These are phyloP conservation scores for Microbotryum scabiosae DNA, from an alignment of 1,284 basidiomycete species.

Conservation along the genomic window DNA sequence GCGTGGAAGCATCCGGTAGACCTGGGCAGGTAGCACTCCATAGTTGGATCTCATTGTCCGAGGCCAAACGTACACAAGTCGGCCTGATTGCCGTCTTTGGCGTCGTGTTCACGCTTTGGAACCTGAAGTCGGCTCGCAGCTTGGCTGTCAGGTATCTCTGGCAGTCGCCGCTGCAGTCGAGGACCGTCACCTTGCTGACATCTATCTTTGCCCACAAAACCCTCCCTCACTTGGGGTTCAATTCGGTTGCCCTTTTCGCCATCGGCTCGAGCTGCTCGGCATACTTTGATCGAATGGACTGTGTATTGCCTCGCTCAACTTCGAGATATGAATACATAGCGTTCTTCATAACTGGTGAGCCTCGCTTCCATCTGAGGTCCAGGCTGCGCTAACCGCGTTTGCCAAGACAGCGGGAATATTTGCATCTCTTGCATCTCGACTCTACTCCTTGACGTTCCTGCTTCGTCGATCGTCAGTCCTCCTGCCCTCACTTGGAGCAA, in stretches of 20 bases:
- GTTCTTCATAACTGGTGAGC: slow-evolving; percentile 22
- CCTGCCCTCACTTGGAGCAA: slow-evolving; percentile 25
- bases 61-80: slow-evolving; percentile 19
- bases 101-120: slow-evolving; percentile 16
- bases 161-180: slow-evolving; percentile 15
- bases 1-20: too few species aligned
- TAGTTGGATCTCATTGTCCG: not conserved
- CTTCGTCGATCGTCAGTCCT: slow-evolving; percentile 4
- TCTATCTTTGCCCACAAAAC: slow-evolving; percentile 27
- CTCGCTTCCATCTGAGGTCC: not conserved
- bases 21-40: too few species aligned
- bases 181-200: slow-evolving; percentile 19
- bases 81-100: slow-evolving; percentile 15
- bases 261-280: slow-evolving; percentile 9
- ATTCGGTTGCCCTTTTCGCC: slow-evolving; percentile 27
- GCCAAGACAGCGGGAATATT: slow-evolving; percentile 11
- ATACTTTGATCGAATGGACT: slow-evolving; percentile 5
- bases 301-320: slow-evolving; percentile 18
- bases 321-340: slow-evolving; percentile 29
- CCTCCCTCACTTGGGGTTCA: slow-evolving; percentile 26
- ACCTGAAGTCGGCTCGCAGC: not conserved
- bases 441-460: slow-evolving; percentile 13
- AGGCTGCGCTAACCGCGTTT: too few species aligned
- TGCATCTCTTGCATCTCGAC: slow-evolving; percentile 16
- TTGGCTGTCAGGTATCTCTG: slow-evolving; percentile 8